Base-by-base conservation (phyloP, 2,329 filamentous ascomycete genomes). In the Colletotrichum falcatum region DNA sequence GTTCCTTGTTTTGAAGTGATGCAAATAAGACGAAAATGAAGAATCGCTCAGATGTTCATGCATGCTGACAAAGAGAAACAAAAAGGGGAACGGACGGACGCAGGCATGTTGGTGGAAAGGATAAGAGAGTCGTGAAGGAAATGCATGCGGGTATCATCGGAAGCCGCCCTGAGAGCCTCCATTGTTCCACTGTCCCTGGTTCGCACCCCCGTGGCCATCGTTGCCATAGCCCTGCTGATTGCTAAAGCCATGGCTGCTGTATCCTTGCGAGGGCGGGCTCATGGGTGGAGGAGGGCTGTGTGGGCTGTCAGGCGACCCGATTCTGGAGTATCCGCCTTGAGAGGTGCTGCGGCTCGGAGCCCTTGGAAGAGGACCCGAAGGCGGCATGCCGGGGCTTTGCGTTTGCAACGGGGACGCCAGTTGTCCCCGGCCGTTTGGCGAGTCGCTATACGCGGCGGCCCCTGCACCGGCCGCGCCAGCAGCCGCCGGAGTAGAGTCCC, bases 401-500 rank as follows among this genome's bases (percentile, higher is more conserved):
- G 66, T 73, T n/a, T 60, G 66, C 51, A 72, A 56, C 16, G 69
- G 70, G 28, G 70, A 59, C 49, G 58, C 30, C n/a, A 62, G 11
- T 3, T 65, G 70, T 20, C 61, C 54, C 20, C 37, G 48, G 2
- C 66, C 69, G 23, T 55, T 61, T 26, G 55, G 61, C 30, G 51
- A 59, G 46, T 70, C 61, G 56, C 56, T 63, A 33, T 63, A 72
- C 20, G 64, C 67, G 37, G 58, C 61, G 23, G 61, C 61, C 49
- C 63, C 67, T 20, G 66, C 63, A 33, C 51, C 61, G 14, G 61
- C 76, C 28, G 74, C 74, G 4, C 69, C 66, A 11, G 68, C 74
- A 2, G 75, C 76, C 14, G 74, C 67, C 5, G 65, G 65, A 0
- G 69, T 48, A 48, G 62, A 59, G 8, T 74, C 74, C 74, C 75